These are phyloP conservation scores for Aspergillus carbonarius DNA, from an alignment of 2,329 filamentous ascomycete species.

Conservation along the genomic window DNA sequence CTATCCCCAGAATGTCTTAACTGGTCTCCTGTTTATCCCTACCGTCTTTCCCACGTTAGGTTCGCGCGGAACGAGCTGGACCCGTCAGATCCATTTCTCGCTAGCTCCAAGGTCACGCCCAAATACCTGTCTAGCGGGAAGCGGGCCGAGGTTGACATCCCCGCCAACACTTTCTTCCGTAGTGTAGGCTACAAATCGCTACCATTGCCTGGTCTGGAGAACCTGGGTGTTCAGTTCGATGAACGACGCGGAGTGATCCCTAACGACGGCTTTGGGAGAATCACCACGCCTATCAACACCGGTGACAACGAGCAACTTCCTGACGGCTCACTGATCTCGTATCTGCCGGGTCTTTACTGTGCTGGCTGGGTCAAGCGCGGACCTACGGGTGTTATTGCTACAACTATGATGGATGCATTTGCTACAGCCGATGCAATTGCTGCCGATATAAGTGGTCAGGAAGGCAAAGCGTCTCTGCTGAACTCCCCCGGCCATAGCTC, in stretches of 20 bases:
- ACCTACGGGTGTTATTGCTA: conserved; percentile 92
- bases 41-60: conserved; percentile 61
- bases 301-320: conserved; percentile 27
- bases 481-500: conserved; percentile 42
- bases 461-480: conserved; percentile 44
- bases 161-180: conserved; percentile 75
- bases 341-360: conserved; percentile 77
- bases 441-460: conserved; percentile 64
- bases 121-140: conserved; percentile 53
- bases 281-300: conserved; percentile 47
- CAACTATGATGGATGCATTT: conserved; percentile 94
- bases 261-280: conserved; percentile 77
- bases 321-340: conserved; percentile 43
- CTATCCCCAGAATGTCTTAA: conserved; percentile 73
- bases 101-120: conserved; percentile 46
- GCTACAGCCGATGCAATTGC: conserved; percentile 79
- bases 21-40: conserved; percentile 46
- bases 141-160: conserved; percentile 50
- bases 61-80: conserved; percentile 60
- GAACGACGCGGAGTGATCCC: conserved; percentile 69
- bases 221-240: conserved; percentile 78
- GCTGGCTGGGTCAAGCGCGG: conserved; percentile 96
- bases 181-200: conserved; percentile 94
- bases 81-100: conserved; percentile 54
- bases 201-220: conserved; percentile 69